A percentile compares a stretch with the other conserved stretches of the same genome.
These are phyloP conservation scores for Collybiopsis confluens DNA, from an alignment of 768 basidiomycete species.

Conservation along the genomic window DNA sequence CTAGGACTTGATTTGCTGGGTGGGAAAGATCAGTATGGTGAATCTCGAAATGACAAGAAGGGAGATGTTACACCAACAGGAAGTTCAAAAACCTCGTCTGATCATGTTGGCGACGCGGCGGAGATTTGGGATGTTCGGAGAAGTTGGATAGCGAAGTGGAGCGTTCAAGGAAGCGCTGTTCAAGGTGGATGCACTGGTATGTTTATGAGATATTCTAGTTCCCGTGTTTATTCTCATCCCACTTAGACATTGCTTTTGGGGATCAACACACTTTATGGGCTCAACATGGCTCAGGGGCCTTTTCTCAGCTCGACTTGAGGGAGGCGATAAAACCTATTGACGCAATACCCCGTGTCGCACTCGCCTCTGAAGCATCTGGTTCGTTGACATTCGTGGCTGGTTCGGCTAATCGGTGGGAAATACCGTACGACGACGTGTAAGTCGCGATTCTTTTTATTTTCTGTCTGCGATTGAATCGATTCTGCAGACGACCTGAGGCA, in stretches of 20 bases:
- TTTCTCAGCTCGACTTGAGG: conserved; percentile 75
- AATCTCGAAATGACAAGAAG: neutral
- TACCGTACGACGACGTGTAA: conserved; percentile 81
- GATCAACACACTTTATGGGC: conserved; percentile 73
- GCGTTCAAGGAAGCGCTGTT: conserved; percentile 53
- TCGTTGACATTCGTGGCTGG: conserved; percentile 66
- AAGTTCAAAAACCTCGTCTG: conserved; percentile 10
- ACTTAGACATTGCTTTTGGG: conserved; percentile 61
- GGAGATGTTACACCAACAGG: neutral
- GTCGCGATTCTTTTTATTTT: conserved; percentile 18
- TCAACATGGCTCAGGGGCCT: conserved; percentile 69
- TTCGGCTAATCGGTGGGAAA: conserved; percentile 46
- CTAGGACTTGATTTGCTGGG: neutral
- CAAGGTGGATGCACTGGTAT: conserved; percentile 77
- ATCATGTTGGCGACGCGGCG: conserved; percentile 48
- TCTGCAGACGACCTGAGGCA: conserved; percentile 2
- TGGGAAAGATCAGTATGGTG: neutral
- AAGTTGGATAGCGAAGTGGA: conserved; percentile 81
- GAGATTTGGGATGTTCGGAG: conserved; percentile 88
- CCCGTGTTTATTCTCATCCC: neutral
- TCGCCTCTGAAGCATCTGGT: conserved; percentile 65
- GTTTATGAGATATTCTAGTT: neutral
- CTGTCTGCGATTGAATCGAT: neutral
- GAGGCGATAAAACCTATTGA: conserved; percentile 63
- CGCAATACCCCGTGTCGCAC: conserved; percentile 55